A percentile compares a stretch with the other conserved stretches of the same genome.
Evolutionary conservation across 2,329 filamentous ascomycete species (phyloP).

Genomic region (Ophiostoma perfectum): DNA sequence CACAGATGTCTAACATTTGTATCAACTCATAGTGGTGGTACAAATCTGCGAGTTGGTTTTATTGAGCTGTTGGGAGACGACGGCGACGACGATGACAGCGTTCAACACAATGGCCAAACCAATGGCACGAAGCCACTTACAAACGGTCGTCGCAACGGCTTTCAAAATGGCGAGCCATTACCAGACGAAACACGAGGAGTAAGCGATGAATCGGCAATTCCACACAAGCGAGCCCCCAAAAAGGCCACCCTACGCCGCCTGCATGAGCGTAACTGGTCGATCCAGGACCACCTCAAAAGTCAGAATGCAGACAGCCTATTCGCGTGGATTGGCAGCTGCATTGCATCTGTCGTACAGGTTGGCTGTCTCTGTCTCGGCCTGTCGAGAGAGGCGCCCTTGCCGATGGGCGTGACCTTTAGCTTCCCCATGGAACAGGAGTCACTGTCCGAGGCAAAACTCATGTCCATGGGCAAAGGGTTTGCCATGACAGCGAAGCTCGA

Average conservation of each 20-base stretch:
- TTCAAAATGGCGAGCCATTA: slow-evolving; percentile 9
- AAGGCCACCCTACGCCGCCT: slow-evolving; percentile 45
- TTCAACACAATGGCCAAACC: background rate
- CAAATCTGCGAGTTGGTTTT: slow-evolving; percentile 64
- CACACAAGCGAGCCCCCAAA: background rate
- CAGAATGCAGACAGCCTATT: slow-evolving; percentile 72
- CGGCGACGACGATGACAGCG: background rate
- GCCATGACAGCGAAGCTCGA: slow-evolving; percentile 56
- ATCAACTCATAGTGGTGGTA: slow-evolving; percentile 50
- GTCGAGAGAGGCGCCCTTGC: slow-evolving; percentile 43
- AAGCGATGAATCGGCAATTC: background rate
- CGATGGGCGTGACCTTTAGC: slow-evolving; percentile 64
- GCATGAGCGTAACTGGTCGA: slow-evolving; percentile 68
- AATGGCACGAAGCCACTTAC: background rate
- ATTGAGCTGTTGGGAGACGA: slow-evolving; percentile 50
- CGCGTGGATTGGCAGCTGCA: slow-evolving; percentile 73
- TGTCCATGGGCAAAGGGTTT: slow-evolving; percentile 68
- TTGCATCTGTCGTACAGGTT: slow-evolving; percentile 64
- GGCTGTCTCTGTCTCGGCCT: slow-evolving; percentile 44
- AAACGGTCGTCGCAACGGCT: background rate
- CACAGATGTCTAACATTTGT: slow-evolving; percentile 27
- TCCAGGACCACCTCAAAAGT: slow-evolving; percentile 65
- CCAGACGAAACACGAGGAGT: background rate
- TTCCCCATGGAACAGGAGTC: slow-evolving; percentile 64
- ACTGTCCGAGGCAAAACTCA: slow-evolving; percentile 57